A percentile compares a stretch with the other conserved stretches of the same genome.
These are phyloP conservation scores for Pseudogymnoascus pannorum DNA, from an alignment of 2,329 filamentous ascomycete species.

Conservation along the genomic window DNA sequence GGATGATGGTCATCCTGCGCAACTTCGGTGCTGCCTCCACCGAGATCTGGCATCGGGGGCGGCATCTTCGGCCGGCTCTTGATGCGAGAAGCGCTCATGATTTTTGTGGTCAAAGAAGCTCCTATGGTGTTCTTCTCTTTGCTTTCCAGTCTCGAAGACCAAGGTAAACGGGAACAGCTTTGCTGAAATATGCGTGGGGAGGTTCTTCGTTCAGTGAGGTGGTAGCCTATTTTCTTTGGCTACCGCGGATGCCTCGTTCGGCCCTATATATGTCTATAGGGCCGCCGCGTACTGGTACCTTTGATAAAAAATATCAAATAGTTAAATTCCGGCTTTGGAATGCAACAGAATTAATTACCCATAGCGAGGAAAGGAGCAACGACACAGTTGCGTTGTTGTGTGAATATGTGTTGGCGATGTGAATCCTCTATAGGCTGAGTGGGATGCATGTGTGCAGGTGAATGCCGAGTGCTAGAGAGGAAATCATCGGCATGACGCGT, in stretches of 20 bases:
- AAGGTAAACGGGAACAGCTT: not conserved
- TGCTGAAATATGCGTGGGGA: not conserved
- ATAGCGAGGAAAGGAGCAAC: not conserved
- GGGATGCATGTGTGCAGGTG: not conserved
- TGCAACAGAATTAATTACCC: not conserved
- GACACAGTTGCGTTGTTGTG: not conserved
- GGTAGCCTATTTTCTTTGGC: not conserved
- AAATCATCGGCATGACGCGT: conserved; percentile 6
- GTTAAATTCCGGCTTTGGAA: not conserved
- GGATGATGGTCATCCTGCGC: conserved; percentile 23
- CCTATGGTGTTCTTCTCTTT: not conserved
- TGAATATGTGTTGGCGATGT: not conserved
- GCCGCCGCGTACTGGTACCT: not conserved
- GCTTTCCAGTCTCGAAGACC: not conserved
- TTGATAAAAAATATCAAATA: not conserved
- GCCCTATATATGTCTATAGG: not conserved
- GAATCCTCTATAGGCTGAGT: not conserved
- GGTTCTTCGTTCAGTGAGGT: not conserved
- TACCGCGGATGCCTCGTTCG: not conserved
- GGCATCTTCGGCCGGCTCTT: conserved; percentile 11
- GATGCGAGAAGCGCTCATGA: not conserved
- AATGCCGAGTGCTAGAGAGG: not conserved
- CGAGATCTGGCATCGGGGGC: conserved; percentile 10
- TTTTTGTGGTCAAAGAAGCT: not conserved
- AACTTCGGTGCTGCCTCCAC: conserved; percentile 14